Evolutionary conservation across 1,284 basidiomycete species (phyloP).

Genomic region (Malassezia yamatoensis): DNA sequence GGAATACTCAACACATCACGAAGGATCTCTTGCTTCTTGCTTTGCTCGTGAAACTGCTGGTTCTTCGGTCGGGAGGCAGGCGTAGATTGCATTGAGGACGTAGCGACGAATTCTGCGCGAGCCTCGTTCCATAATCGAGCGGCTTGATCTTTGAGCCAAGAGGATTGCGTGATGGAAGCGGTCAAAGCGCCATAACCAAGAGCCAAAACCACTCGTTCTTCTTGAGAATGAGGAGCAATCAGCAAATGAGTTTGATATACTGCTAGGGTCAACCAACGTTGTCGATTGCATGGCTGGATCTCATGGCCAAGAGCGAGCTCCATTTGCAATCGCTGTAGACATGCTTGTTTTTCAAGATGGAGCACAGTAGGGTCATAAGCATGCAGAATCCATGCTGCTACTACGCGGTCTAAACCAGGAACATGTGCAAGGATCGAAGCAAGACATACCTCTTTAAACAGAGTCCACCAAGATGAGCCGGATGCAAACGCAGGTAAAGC

Average conservation of each 20-base stretch:
- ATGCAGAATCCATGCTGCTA: neutral
- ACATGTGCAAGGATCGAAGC: neutral
- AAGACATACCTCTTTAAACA: neutral
- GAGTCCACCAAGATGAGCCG: no score
- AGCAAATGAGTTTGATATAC: neutral
- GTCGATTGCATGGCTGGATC: neutral
- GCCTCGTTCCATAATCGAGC: conserved; percentile 5
- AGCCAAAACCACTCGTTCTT: conserved; percentile 5
- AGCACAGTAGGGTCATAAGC: neutral
- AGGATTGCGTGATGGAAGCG: neutral
- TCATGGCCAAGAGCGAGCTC: conserved; percentile 4
- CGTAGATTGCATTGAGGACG: neutral
- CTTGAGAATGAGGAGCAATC: neutral
- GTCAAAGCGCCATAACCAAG: neutral
- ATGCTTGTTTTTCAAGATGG: neutral
- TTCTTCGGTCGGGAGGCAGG: no score
- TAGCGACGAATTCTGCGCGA: conserved; percentile 7
- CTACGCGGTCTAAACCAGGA: neutral
- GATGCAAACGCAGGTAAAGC: neutral
- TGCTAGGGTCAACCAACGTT: conserved; percentile 1
- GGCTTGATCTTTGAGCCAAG: neutral
- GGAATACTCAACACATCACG: conserved; percentile 26
- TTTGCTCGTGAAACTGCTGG: neutral
- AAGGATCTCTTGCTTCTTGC: conserved; percentile 9
- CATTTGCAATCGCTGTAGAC: conserved; percentile 3